Conservation (phyloP, 2,329 filamentous ascomycete species). For the Fusarium sp. region DNA sequence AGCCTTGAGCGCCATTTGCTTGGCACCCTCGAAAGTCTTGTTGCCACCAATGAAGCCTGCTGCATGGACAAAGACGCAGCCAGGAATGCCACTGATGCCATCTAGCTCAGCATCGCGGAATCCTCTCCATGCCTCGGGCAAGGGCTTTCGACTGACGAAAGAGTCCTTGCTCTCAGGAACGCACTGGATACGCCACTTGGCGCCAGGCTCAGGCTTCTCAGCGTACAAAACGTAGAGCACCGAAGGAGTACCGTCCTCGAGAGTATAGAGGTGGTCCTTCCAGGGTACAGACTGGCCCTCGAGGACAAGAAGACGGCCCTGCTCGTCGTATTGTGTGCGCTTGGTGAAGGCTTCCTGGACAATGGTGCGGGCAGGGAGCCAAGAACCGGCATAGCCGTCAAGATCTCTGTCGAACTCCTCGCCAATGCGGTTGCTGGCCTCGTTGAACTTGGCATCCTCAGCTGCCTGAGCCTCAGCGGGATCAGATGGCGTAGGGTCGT, state of each 20-base stretch:
- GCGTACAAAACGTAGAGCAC: slow-evolving; percentile 92
- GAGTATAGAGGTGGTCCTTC: slow-evolving; percentile 94
- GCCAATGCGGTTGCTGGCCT: slow-evolving; percentile 85
- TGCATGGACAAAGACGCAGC: slow-evolving; percentile 92
- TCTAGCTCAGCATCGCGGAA: slow-evolving; percentile 88
- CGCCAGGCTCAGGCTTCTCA: slow-evolving; percentile 76
- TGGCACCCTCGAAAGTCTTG: slow-evolving; percentile 86
- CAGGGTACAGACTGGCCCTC: slow-evolving; percentile 83
- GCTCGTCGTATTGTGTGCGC: slow-evolving; percentile 73
- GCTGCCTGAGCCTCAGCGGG: slow-evolving; percentile 69
- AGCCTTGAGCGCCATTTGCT: slow-evolving; percentile 85
- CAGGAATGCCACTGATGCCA: slow-evolving; percentile 72
- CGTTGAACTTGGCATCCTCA: slow-evolving; percentile 83
- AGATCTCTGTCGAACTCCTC: slow-evolving; percentile 87
- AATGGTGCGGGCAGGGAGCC: slow-evolving; percentile 86
- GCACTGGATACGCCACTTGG: slow-evolving; percentile 93
- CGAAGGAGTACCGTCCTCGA: slow-evolving; percentile 71
- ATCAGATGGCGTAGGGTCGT: slow-evolving; percentile 68
- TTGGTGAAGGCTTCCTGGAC: slow-evolving; percentile 80
- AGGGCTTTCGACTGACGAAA: slow-evolving; percentile 89
- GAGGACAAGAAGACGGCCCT: slow-evolving; percentile 85
- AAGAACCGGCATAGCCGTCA: slow-evolving; percentile 77
- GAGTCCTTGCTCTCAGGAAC: slow-evolving; percentile 87
- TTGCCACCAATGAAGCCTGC: slow-evolving; percentile 97
- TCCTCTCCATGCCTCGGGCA: slow-evolving; percentile 92